phyloP scores from a whole-genome alignment of 805 yeast species.

The Metschnikowia chrysomelidarum region DNA sequence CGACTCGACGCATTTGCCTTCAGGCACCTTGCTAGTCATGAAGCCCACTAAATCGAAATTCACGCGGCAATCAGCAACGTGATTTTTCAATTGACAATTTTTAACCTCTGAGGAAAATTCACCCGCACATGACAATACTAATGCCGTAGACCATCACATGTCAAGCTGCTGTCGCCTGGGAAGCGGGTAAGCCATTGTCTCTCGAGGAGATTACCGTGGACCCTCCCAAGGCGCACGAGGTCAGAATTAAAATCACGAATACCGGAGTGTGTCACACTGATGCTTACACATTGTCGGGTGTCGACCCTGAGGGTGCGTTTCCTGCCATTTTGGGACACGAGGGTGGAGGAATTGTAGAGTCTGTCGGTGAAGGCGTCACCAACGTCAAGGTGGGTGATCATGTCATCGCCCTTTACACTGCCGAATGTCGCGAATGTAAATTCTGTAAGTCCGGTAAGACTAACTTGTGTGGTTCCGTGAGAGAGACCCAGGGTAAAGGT shows the following conservation, averaged over 20 bases:
- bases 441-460: conserved; percentile 95
- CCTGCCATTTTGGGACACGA: conserved; percentile 96
- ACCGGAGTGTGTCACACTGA: conserved; percentile 99
- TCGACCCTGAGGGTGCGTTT: conserved; percentile 95
- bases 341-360: conserved; percentile 96
- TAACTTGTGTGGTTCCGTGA: conserved; percentile 90
- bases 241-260: conserved; percentile 79
- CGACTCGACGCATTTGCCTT: neutral
- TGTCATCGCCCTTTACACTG: conserved; percentile 92
- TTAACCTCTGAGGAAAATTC: too few species aligned
- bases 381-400: conserved; percentile 89
- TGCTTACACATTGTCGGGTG: conserved; percentile 92
- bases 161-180: conserved; percentile 98
- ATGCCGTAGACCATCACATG: conserved; percentile 68
- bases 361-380: conserved; percentile 92
- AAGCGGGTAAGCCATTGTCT: conserved; percentile 77
- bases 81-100: too few species aligned
- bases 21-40: conserved; percentile 12
- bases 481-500: conserved; percentile 98
- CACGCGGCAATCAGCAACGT: too few species aligned
- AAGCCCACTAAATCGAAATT: too few species aligned
- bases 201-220: conserved; percentile 87
- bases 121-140: too few species aligned
- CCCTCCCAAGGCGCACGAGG: conserved; percentile 97
- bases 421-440: conserved; percentile 94